phyloP scores from a whole-genome alignment of 345 rosid genomes.

The Populus tremula region DNA sequence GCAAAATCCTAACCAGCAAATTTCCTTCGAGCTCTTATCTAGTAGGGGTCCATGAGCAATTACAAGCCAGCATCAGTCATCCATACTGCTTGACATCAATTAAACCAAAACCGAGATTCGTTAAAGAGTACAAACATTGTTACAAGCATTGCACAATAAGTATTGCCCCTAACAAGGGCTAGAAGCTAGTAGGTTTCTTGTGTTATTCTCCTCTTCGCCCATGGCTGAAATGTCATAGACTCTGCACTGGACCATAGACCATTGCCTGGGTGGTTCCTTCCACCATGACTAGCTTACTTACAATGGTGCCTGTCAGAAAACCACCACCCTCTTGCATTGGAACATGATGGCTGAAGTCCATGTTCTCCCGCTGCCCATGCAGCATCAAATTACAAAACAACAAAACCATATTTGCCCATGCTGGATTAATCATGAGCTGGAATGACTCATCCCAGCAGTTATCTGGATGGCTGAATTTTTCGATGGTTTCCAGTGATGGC shows the following conservation, averaged over 20 bases:
- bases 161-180: too few relatives aligned
- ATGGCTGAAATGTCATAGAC: background rate
- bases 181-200: too few relatives aligned
- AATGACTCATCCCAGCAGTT: background rate
- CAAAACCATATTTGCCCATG: background rate
- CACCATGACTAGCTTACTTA: background rate
- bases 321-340: background rate
- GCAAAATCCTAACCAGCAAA: background rate
- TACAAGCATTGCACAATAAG: too few relatives aligned
- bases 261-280: background rate
- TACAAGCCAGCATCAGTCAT: too few relatives aligned
- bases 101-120: too few relatives aligned
- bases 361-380: background rate
- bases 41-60: too few relatives aligned
- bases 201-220: background rate
- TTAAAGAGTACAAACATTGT: too few relatives aligned
- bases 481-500: background rate
- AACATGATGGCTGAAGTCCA: background rate
- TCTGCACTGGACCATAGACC: background rate
- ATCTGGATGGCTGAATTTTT: background rate
- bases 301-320: background rate
- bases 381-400: background rate
- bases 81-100: too few relatives aligned
- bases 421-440: background rate
- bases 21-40: background rate